These are phyloP conservation scores for Colletotrichum sp. DNA, from an alignment of 2,329 filamentous ascomycete genomes.

Conservation along the genomic window DNA sequence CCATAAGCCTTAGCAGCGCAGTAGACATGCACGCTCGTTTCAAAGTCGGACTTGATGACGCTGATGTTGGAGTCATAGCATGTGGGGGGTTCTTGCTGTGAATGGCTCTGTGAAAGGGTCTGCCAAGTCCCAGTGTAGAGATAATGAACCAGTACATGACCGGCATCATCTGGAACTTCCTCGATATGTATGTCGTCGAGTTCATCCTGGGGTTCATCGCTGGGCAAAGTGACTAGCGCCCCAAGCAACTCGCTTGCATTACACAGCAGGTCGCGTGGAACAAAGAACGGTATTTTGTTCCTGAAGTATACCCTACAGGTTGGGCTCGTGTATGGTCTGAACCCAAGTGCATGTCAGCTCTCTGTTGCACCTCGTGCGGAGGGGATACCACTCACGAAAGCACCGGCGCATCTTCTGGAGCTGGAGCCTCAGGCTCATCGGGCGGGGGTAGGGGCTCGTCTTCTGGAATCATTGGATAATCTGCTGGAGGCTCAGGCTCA, in stretches of 20 bases:
- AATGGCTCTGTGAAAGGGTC: background rate
- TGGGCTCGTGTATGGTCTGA: background rate
- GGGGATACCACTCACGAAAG: background rate
- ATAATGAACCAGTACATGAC: constrained; percentile 8
- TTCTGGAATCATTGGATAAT: background rate
- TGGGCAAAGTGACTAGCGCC: background rate
- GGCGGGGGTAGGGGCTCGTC: too few relatives aligned
- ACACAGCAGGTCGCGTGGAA: background rate
- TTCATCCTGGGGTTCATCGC: background rate
- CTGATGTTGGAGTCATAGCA: background rate
- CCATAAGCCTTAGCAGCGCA: background rate
- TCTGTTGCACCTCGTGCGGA: background rate
- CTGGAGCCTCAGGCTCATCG: too few relatives aligned
- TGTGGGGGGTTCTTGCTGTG: background rate
- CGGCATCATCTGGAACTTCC: background rate
- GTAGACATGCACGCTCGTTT: background rate
- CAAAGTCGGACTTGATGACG: background rate
- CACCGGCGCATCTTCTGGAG: background rate
- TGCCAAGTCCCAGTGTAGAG: constrained; percentile 4
- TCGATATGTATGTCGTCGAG: background rate
- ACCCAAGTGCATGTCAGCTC: background rate
- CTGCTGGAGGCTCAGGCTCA: too few relatives aligned
- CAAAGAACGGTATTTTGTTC: background rate
- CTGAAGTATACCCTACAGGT: background rate
- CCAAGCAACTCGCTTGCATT: too few relatives aligned